These are phyloP conservation scores for Boechera stricta DNA, from an alignment of 345 rosid genomes.

Conservation along the genomic window DNA sequence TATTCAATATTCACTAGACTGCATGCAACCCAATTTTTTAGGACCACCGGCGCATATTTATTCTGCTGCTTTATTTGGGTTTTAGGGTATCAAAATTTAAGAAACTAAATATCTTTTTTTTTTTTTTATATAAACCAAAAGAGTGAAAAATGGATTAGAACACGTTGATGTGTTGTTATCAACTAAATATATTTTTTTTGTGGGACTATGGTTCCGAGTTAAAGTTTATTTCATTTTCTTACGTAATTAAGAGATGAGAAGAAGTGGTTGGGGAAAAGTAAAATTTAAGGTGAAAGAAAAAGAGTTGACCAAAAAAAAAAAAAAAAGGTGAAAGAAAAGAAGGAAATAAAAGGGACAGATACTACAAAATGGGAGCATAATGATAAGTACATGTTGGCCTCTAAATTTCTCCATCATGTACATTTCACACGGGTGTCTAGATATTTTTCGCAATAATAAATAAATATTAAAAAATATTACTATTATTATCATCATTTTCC, in stretches of 20 bases:
- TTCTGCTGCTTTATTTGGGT: conserved; percentile 22
- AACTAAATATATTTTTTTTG: not conserved
- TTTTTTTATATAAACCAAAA: not conserved
- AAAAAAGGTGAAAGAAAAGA: conserved; percentile 15
- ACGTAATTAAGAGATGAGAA: conserved; percentile 11
- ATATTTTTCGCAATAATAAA: not conserved
- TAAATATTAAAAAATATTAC: not conserved
- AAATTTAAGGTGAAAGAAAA: conserved; percentile 22
- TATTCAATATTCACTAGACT: conserved; percentile 17
- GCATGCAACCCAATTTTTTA: conserved; percentile 33
- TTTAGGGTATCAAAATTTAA: conserved; percentile 4
- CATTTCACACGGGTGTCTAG: conserved; percentile 42
- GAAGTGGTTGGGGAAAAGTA: conserved; percentile 25
- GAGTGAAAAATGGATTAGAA: not conserved
- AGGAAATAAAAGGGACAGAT: not conserved
- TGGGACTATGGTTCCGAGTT: conserved; percentile 7
- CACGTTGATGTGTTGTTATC: conserved; percentile 22
- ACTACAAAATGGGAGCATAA: conserved; percentile 40
- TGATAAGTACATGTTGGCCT: conserved; percentile 38
- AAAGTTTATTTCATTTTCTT: not conserved
- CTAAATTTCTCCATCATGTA: conserved; percentile 35
- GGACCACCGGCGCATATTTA: conserved; percentile 43
- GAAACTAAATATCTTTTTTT: not conserved
- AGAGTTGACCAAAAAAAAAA: too few relatives aligned
- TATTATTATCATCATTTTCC: conserved; percentile 21